These are phyloP conservation scores for Didymella pomorum DNA, from an alignment of 2,329 filamentous ascomycete genomes.

Conservation along the genomic window DNA sequence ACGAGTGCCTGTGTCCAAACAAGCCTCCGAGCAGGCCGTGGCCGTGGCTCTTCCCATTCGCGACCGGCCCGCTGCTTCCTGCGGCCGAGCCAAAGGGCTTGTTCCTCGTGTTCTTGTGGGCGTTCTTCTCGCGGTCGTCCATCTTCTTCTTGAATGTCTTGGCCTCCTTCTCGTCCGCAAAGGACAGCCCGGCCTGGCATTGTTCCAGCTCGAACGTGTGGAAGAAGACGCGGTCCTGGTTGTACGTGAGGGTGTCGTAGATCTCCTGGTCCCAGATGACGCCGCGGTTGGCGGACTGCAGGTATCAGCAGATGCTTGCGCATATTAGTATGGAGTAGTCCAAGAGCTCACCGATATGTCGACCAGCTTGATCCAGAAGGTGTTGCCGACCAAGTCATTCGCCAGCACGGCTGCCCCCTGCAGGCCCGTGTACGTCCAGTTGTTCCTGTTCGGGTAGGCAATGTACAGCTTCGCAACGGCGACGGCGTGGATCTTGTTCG, in stretches of 20 bases:
- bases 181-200: conserved; percentile 88
- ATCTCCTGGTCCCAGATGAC: conserved; percentile 75
- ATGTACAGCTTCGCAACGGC: conserved; percentile 93
- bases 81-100: conserved; percentile 70
- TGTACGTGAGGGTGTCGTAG: conserved; percentile 93
- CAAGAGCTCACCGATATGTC: conserved; percentile 84
- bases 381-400: conserved; percentile 93
- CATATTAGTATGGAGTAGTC: no score
- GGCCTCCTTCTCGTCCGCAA: conserved; percentile 96
- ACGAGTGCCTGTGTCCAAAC: conserved; percentile 59
- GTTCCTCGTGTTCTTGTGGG: conserved; percentile 82
- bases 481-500: conserved; percentile 97
- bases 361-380: conserved; percentile 97
- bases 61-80: conserved; percentile 31
- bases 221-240: conserved; percentile 97
- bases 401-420: conserved; percentile 91
- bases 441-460: conserved; percentile 81
- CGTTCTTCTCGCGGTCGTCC: conserved; percentile 94
- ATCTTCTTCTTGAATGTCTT: conserved; percentile 98
- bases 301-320: conserved; percentile 53
- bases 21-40: conserved; percentile 63
- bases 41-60: conserved; percentile 46
- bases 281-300: conserved; percentile 41
- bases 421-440: conserved; percentile 94
- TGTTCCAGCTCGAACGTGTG: conserved; percentile 96